Evolutionary conservation across 306 rosid species (phyloP).

Genomic region (Prunus campanulata): DNA sequence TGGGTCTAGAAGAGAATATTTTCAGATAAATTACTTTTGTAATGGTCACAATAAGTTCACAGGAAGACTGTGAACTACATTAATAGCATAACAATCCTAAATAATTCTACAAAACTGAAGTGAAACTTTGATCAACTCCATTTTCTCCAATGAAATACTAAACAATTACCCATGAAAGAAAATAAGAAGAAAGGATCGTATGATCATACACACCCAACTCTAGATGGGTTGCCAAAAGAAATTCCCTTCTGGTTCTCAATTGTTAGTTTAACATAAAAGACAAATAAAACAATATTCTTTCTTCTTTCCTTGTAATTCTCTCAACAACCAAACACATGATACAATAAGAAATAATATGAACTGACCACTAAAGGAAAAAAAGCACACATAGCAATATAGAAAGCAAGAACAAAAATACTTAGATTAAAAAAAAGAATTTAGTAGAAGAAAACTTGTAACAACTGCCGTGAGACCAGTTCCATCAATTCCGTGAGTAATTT

Average conservation of each 20-base stretch:
- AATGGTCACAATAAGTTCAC: not conserved
- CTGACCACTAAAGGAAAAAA: not conserved
- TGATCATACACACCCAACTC: no score
- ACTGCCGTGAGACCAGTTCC: conserved; percentile 47
- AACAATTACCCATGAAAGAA: no score
- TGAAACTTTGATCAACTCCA: not conserved
- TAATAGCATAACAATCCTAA: no score
- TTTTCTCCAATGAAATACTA: not conserved
- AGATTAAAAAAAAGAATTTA: not conserved
- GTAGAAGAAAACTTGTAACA: conserved; percentile 36
- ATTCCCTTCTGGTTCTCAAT: not conserved
- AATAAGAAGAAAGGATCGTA: no score
- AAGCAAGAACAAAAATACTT: not conserved
- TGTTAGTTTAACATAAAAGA: not conserved
- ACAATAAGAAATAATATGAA: not conserved
- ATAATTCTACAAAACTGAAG: no score
- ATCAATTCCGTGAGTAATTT: conserved; percentile 49
- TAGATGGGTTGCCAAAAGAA: not conserved
- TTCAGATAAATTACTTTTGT: not conserved
- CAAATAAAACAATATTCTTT: not conserved
- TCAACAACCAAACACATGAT: conserved; percentile 1
- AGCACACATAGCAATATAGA: no score
- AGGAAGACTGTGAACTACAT: no score
- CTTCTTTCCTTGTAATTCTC: not conserved
- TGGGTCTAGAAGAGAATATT: not conserved